A percentile compares a stretch with the other conserved stretches of the same genome.
These are phyloP conservation scores for Russula olivacea DNA, from an alignment of 768 basidiomycete genomes.

Conservation along the genomic window DNA sequence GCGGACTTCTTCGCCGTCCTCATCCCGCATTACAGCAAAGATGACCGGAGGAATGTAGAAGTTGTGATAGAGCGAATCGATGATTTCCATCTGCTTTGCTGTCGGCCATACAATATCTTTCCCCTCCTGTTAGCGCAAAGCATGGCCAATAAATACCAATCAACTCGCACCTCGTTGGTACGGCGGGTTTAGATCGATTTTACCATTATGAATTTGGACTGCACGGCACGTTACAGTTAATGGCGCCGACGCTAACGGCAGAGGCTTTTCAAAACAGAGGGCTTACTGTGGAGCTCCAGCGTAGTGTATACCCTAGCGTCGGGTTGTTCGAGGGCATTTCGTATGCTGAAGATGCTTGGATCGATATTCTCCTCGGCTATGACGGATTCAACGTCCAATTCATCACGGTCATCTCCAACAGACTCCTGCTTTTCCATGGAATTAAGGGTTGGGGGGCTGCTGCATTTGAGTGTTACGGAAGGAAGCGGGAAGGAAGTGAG, in stretches of 20 bases:
- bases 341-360: conserved; percentile 25
- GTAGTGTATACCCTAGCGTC: conserved; percentile 28
- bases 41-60: conserved; percentile 49
- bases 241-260: not conserved
- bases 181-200: conserved; percentile 61
- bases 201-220: conserved; percentile 64
- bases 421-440: conserved; percentile 5
- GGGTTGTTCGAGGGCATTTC: conserved; percentile 26
- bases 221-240: not conserved
- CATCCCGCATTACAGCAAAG: conserved; percentile 37
- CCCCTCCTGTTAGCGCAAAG: not conserved
- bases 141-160: not conserved
- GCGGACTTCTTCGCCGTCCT: conserved; percentile 40
- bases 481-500: not conserved
- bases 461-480: not conserved
- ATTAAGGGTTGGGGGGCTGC: not conserved
- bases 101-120: conserved; percentile 75
- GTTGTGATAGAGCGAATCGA: conserved; percentile 50
- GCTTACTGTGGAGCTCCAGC: conserved; percentile 28
- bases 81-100: conserved; percentile 51
- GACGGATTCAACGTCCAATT: conserved; percentile 21
- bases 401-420: conserved; percentile 13
- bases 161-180: conserved; percentile 62
- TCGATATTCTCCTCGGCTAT: conserved; percentile 23
- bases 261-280: not conserved